Evolutionary conservation across 352 stramenopile species (phyloP).

Genomic region (Achlya hypogyna): DNA sequence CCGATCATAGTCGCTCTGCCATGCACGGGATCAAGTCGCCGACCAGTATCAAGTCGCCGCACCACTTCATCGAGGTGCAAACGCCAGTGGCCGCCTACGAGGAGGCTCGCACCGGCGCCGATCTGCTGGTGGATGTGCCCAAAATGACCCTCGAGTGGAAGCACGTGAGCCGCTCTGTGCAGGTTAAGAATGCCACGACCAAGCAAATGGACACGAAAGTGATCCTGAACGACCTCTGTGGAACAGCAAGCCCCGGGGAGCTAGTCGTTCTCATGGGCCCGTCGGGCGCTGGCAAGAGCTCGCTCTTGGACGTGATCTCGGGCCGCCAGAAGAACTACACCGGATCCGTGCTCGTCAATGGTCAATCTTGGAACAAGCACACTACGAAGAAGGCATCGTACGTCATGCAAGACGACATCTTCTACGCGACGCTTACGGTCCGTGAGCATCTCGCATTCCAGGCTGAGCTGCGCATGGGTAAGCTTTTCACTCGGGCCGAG

Average conservation of each 20-base stretch:
- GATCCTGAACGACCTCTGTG: constrained; percentile 46
- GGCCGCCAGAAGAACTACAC: constrained; percentile 72
- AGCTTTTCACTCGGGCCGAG: constrained; percentile 8
- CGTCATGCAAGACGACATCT: constrained; percentile 87
- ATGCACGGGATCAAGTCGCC: neutral
- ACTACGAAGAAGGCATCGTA: constrained; percentile 39
- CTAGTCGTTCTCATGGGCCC: constrained; percentile 62
- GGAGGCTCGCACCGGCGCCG: neutral
- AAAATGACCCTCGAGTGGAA: constrained; percentile 35
- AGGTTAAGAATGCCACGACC: constrained; percentile 32
- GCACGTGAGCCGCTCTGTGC: constrained; percentile 28
- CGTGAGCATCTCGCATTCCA: constrained; percentile 84
- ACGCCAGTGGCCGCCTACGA: neutral
- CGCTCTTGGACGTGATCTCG: constrained; percentile 90
- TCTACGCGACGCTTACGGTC: constrained; percentile 83
- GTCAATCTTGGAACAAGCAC: constrained; percentile 32
- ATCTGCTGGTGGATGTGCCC: constrained; percentile 12
- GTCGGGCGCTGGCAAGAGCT: constrained; percentile 84
- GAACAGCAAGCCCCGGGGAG: constrained; percentile 34
- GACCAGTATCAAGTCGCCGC: neutral
- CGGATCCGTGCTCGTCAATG: constrained; percentile 51
- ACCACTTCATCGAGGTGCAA: constrained; percentile 19
- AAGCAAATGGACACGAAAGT: constrained; percentile 38
- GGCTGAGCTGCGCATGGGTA: constrained; percentile 63
- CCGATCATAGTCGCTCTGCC: no score